Conservation (phyloP, 2,329 filamentous ascomycete genomes). For the Rhytidhysteron rufulum region DNA sequence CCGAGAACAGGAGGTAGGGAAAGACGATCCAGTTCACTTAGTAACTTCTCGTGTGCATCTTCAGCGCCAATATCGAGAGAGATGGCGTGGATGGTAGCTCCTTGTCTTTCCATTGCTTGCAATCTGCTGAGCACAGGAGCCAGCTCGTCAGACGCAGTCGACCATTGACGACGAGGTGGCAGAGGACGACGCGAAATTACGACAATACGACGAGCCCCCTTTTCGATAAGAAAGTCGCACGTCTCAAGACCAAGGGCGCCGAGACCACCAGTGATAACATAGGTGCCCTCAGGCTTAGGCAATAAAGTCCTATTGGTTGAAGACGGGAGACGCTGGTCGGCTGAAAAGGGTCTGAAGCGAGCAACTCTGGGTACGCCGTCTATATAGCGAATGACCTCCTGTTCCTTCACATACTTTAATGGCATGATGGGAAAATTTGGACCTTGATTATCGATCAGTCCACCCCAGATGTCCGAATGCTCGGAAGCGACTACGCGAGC, state of each 20-base stretch:
- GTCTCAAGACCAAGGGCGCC: conserved; percentile 40
- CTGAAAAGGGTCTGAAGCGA: conserved; percentile 23
- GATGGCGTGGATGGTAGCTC: conserved; percentile 26
- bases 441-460: conserved; percentile 35
- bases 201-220: conserved; percentile 41
- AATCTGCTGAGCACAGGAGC: conserved; percentile 11
- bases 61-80: conserved; percentile 33
- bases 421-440: conserved; percentile 29
- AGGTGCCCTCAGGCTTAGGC: conserved; percentile 35
- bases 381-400: conserved; percentile 37
- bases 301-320: conserved; percentile 8
- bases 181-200: conserved; percentile 37
- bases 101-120: conserved; percentile 15
- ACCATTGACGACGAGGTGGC: conserved; percentile 33
- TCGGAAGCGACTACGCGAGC: conserved; percentile 37
- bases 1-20: conserved; percentile 38
- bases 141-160: conserved; percentile 7
- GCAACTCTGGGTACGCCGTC: conserved; percentile 36
- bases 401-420: conserved; percentile 36
- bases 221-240: conserved; percentile 34
- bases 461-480: conserved; percentile 36
- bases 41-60: conserved; percentile 17
- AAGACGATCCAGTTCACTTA: conserved; percentile 24
- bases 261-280: conserved; percentile 42
- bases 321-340: conserved; percentile 9